Base-by-base conservation (phyloP, 2,329 filamentous ascomycete species). In the Gremmenia infestans region DNA sequence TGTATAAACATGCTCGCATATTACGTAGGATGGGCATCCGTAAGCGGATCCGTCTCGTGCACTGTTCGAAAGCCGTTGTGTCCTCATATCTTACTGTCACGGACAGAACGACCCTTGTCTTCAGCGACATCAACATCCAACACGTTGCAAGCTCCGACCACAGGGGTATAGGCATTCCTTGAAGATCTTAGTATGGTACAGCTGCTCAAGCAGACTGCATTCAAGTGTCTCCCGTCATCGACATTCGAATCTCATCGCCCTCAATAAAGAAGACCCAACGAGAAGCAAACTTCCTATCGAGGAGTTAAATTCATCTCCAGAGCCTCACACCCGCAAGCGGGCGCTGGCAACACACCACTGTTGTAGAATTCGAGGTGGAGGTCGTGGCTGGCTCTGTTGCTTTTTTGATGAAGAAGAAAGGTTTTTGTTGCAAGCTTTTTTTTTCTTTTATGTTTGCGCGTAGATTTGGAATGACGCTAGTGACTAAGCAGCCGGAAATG, bases 291-390 rank as follows among this genome's bases (percentile, higher is more conserved):
- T 88, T 87, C 84, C 85, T 87, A 86, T 83, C 76, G 73, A 74
- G 78, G 78, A 68, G 63, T 59, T 64, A 48, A 70, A 65, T 82
- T 75, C 58, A 72, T 87, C 83, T 87, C 75, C 81, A 81, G 81
- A 83, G 75, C 82, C 80, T 78, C 77, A 77, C 77, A 76, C 75
- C 74, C 72, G 63, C 50, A 47, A 65, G 60, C 70, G 72, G 74
- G 74, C 77, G 79, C 83, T 86, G 85, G 85, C 85, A 87, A 86
- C 83, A 72, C 80, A 77, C 76, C 81, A 83, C 78, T 81, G 80
- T 83, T 71, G 71, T 72, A 39, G 72, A 72, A 71, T 70, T 72
- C 74, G 72, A 74, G 74, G 78, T 82, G 80, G 78, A 75, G 80
- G 83, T 86, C 84, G 85, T 88, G 85, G 85, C 85, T 80, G 79